Conservation (phyloP, 257 asterid genomes). For the Henckelia pumila region DNA sequence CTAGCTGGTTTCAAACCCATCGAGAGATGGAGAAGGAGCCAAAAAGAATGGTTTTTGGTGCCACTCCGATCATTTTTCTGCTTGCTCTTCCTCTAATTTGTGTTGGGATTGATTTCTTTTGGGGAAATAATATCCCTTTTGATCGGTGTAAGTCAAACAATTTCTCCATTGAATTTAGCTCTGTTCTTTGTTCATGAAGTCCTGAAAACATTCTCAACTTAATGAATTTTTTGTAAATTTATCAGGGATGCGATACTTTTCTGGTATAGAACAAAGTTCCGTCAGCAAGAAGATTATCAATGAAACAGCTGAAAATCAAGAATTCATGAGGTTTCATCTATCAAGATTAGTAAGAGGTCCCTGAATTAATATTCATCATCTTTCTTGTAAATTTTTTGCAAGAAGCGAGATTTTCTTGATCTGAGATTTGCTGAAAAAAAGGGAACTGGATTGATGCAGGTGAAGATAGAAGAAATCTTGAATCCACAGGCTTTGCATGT, state of each 20-base stretch:
- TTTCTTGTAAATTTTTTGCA: too few species aligned
- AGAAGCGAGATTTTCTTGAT: background rate
- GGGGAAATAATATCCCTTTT: slow-evolving; percentile 15
- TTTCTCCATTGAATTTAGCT: background rate
- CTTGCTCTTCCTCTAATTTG: slow-evolving; percentile 21
- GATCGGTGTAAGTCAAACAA: slow-evolving; percentile 11
- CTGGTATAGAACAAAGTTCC: background rate
- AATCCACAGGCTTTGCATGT: slow-evolving; percentile 36
- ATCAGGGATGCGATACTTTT: slow-evolving; percentile 20
- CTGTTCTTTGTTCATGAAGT: background rate
- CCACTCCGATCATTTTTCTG: slow-evolving; percentile 8
- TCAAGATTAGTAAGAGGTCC: slow-evolving; percentile 25
- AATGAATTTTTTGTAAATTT: background rate
- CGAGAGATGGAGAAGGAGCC: slow-evolving; percentile 24
- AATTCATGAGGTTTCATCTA: slow-evolving; percentile 10
- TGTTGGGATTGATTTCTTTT: slow-evolving; percentile 20
- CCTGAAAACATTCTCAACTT: background rate
- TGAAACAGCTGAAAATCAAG: slow-evolving; percentile 1
- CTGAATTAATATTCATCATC: background rate
- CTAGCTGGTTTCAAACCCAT: background rate
- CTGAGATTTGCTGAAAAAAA: background rate
- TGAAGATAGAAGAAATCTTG: slow-evolving; percentile 25
- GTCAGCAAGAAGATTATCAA: background rate
- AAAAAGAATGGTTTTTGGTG: slow-evolving; percentile 22
- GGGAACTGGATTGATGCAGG: slow-evolving; percentile 24